Base-by-base conservation (phyloP, 2,329 filamentous ascomycete genomes). In the Paraphaeosphaeria minitans region DNA sequence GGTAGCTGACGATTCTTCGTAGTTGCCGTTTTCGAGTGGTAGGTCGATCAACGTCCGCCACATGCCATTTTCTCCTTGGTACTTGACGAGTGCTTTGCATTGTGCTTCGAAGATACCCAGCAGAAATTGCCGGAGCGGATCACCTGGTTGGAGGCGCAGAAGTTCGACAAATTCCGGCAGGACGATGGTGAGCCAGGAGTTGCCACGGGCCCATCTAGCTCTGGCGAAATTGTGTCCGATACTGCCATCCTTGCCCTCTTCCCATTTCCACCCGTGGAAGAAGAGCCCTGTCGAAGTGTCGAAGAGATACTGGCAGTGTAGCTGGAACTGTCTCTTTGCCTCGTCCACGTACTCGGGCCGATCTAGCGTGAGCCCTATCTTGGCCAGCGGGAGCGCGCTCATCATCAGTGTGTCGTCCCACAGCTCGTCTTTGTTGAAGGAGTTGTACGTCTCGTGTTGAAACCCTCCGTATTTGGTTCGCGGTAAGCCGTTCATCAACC, bases 341-440 rank as follows among this genome's bases (percentile, higher is more conserved):
- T 94, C 91, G 43, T 87, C 88, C 27, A 93, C 81, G 71, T 94
- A 94, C 64, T 89, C 84, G 0, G 89, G 88, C 1, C 90, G 81
- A 60, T 85, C 81, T 2, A 94, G 82, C 4, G 92, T 80, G 56
- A 87, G 83, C 0, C 91, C 91, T 60, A 93, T 93, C 79, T 93
- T 93, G 19, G 90, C 90, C 19, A 93, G 81, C 1, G 91, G 91
- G 76, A 93, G 79, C 6, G 92, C 90, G 0, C 89, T 93, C 91
- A 94, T 94, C 90, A 94, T 93, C 46, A 94, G 81, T 6, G 91
- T 94, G 73, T 94, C 91, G 66, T 93, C 91, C 91, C 91, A 94
- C 22, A 93, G 81, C 78, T 93, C 89, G 73, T 91, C 84, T 61
- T 87, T 82, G 75, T 94, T 92, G 63, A 85, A 82, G 2, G 86